Conservation (phyloP, 2,329 filamentous ascomycete species). For the Colletotrichum gloeosporioides region DNA sequence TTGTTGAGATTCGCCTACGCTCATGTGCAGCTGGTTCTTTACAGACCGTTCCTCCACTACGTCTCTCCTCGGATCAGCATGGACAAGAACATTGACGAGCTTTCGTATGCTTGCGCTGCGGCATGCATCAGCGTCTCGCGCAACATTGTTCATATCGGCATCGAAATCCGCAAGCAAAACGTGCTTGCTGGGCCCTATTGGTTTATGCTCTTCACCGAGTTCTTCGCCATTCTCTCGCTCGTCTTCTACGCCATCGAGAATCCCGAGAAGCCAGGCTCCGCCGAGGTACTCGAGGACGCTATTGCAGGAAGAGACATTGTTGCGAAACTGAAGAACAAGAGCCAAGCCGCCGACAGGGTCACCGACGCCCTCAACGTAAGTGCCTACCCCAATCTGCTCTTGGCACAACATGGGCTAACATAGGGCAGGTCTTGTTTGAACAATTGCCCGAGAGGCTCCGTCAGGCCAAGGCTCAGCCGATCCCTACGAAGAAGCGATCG, state of each 20-base stretch:
- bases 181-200: constrained; percentile 83
- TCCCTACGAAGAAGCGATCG: constrained; percentile 60
- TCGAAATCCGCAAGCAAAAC: constrained; percentile 77
- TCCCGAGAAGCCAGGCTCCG: constrained; percentile 73
- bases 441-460: constrained; percentile 78
- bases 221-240: constrained; percentile 80
- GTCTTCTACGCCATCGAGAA: constrained; percentile 84
- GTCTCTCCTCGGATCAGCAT: constrained; percentile 69
- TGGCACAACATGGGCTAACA: neutral
- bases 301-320: constrained; percentile 84
- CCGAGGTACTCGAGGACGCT: constrained; percentile 86
- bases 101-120: constrained; percentile 76
- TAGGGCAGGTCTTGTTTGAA: constrained; percentile 75
- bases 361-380: constrained; percentile 77
- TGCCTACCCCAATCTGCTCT: constrained; percentile 10
- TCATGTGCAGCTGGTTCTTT: constrained; percentile 83
- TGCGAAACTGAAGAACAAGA: constrained; percentile 78
- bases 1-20: constrained; percentile 80
- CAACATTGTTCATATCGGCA: constrained; percentile 81
- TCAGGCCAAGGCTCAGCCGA: constrained; percentile 44
- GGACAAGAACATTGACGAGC: constrained; percentile 69
- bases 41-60: constrained; percentile 84
- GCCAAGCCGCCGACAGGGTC: constrained; percentile 88
- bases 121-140: constrained; percentile 66
- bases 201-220: constrained; percentile 86